Conservation (phyloP, 2,329 filamentous ascomycete genomes). For the Trichoderma hamatum region DNA sequence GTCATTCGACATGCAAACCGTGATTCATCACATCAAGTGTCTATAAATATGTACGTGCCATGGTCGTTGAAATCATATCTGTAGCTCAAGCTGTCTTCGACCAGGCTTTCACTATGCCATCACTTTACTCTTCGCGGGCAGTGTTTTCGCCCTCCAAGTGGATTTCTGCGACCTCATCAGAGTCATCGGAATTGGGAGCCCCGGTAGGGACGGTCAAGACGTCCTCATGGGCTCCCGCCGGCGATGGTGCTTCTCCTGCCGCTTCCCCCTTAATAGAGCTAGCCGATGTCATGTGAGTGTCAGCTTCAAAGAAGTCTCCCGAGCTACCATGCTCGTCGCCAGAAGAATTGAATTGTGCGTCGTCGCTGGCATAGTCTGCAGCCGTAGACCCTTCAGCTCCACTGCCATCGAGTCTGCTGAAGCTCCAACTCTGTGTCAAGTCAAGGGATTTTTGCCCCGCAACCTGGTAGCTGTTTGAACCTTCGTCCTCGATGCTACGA, state of each 20-base stretch:
- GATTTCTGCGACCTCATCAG: conserved; percentile 54
- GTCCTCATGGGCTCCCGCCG: conserved; percentile 34
- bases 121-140: neutral
- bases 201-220: conserved; percentile 47
- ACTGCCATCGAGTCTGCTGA: conserved; percentile 43
- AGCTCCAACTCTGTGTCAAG: conserved; percentile 51
- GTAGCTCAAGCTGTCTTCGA: conserved; percentile 10
- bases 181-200: conserved; percentile 42
- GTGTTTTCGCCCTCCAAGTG: conserved; percentile 47
- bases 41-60: conserved; percentile 18
- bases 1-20: conserved; percentile 21
- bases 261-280: conserved; percentile 22
- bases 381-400: conserved; percentile 39
- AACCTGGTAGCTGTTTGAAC: conserved; percentile 40
- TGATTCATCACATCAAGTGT: neutral
- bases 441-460: conserved; percentile 38
- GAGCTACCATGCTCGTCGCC: conserved; percentile 39
- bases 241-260: neutral
- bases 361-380: conserved; percentile 48
- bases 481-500: conserved; percentile 54
- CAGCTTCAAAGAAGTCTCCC: conserved; percentile 34
- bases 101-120: conserved; percentile 1
- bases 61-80: conserved; percentile 10
- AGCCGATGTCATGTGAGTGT: conserved; percentile 38
- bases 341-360: conserved; percentile 47